Evolutionary conservation across 1,284 basidiomycete species (phyloP).

Genomic region (Cutaneotrichosporon cavernicola): DNA sequence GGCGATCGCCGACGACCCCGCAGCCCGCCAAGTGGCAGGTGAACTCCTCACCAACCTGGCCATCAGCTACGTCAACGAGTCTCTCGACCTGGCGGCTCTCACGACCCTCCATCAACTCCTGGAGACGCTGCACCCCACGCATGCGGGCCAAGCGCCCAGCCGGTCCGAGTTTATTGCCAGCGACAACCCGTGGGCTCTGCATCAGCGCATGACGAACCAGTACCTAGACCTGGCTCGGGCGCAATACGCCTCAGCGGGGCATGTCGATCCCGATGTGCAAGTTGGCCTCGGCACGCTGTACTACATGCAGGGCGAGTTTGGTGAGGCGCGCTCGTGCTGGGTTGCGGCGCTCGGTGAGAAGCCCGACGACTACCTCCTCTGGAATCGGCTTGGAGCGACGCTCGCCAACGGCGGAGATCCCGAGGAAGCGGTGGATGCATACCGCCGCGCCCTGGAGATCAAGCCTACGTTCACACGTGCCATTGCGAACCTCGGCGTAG

Average conservation of each 20-base stretch:
- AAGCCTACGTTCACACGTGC: conserved; percentile 95
- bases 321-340: conserved; percentile 75
- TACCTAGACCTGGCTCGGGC: conserved; percentile 81
- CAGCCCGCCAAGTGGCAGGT: conserved; percentile 64
- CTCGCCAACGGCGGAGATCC: conserved; percentile 93
- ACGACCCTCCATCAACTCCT: conserved; percentile 87
- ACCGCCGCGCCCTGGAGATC: conserved; percentile 86
- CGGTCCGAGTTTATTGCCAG: conserved; percentile 28
- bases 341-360: conserved; percentile 74
- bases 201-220: conserved; percentile 74
- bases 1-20: conserved; percentile 66
- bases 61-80: conserved; percentile 96
- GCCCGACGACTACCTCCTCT: conserved; percentile 87
- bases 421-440: conserved; percentile 93
- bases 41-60: conserved; percentile 86
- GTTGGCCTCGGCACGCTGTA: conserved; percentile 90
- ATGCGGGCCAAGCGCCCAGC: conserved; percentile 50
- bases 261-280: conserved; percentile 88
- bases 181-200: conserved; percentile 78
- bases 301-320: conserved; percentile 64
- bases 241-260: conserved; percentile 65
- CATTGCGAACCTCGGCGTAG: conserved; percentile 96
- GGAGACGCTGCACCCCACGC: conserved; percentile 68
- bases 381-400: conserved; percentile 95
- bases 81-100: conserved; percentile 83